These are phyloP conservation scores for Vaccinium darrowii DNA, from an alignment of 148 eudicot genomes.

Conservation along the genomic window DNA sequence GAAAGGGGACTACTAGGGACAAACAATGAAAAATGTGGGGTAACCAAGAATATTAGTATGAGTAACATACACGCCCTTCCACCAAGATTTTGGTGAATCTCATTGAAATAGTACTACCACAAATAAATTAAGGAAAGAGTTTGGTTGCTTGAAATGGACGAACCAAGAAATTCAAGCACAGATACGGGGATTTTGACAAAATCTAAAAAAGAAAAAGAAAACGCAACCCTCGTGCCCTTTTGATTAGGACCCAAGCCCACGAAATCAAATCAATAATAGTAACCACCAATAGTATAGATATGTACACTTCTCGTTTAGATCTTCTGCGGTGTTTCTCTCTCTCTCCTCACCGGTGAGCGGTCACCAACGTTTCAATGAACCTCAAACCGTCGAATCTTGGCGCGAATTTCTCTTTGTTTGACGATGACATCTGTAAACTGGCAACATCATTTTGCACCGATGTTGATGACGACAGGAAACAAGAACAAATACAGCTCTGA, in stretches of 20 bases:
- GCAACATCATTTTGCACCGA: conserved; percentile 8
- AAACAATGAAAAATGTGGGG: background rate
- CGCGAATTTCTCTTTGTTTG: conserved; percentile 32
- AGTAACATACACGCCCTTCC: background rate
- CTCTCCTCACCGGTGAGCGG: conserved; percentile 55
- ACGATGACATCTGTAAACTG: background rate
- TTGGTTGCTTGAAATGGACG: background rate
- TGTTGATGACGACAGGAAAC: background rate
- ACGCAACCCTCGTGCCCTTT: background rate
- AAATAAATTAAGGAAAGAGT: background rate
- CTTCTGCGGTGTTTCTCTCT: background rate
- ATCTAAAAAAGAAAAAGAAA: background rate
- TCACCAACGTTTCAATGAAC: conserved; percentile 60
- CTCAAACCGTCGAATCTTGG: conserved; percentile 64
- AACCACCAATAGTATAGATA: background rate
- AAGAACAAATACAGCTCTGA: background rate
- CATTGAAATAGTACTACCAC: background rate
- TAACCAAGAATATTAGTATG: background rate
- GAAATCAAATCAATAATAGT: background rate
- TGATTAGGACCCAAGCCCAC: background rate
- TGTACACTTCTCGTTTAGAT: background rate
- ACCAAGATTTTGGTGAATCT: background rate
- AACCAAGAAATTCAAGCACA: background rate
- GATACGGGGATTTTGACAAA: background rate
- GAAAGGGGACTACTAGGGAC: background rate